phyloP scores from a whole-genome alignment of 2,329 filamentous ascomycete species.

The Trichoderma sp. region DNA sequence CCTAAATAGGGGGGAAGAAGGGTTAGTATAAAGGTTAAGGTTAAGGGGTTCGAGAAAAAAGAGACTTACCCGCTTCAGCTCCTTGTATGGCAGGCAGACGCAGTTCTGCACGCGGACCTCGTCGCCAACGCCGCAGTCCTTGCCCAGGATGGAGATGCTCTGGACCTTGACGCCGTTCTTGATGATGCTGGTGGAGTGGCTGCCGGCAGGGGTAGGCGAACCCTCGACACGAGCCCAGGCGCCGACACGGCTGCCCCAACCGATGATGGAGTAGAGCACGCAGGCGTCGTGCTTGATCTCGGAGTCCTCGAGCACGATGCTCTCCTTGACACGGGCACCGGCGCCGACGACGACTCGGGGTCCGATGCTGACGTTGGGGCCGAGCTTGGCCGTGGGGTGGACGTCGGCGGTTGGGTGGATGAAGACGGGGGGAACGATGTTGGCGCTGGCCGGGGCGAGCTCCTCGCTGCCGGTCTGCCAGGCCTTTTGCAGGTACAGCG shows the following conservation, averaged over 20 bases:
- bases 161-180: constrained; percentile 99
- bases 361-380: constrained; percentile 93
- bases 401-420: constrained; percentile 90
- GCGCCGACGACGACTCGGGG: constrained; percentile 82
- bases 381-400: constrained; percentile 92
- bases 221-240: constrained; percentile 99
- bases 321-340: constrained; percentile 90
- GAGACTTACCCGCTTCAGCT: constrained; percentile 81
- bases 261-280: constrained; percentile 92
- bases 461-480: constrained; percentile 76
- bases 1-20: constrained; percentile 46
- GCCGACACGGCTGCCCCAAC: constrained; percentile 92
- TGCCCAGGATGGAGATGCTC: constrained; percentile 94
- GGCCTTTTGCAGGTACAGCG: constrained; percentile 92
- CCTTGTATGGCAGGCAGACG: constrained; percentile 95
- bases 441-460: constrained; percentile 77
- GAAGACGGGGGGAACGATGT: constrained; percentile 89
- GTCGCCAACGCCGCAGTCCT: constrained; percentile 91
- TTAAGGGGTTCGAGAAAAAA: too few relatives aligned
- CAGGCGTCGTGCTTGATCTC: constrained; percentile 98
- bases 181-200: constrained; percentile 89
- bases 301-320: constrained; percentile 89
- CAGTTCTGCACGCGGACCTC: constrained; percentile 97
- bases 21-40: too few relatives aligned
- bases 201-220: constrained; percentile 80